Conservation (phyloP, 345 rosid species). For the Gossypium arboreum region DNA sequence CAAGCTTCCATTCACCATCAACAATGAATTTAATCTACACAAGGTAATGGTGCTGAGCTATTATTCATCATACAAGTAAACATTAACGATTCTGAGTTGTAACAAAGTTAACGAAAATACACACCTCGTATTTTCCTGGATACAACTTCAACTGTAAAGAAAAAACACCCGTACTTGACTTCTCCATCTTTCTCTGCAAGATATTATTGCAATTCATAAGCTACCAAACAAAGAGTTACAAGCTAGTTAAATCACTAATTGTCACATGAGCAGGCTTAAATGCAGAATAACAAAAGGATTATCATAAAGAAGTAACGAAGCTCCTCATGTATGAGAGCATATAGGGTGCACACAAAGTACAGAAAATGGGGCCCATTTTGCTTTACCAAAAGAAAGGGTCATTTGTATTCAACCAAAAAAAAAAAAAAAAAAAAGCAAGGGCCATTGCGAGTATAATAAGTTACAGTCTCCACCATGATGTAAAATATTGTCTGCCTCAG, state of each 20-base stretch:
- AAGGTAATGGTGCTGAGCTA: slow-evolving; percentile 14
- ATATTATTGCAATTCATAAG: slow-evolving; percentile 13
- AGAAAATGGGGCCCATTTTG: neutral
- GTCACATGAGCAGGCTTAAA: neutral
- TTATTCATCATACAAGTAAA: neutral
- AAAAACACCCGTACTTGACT: slow-evolving; percentile 61
- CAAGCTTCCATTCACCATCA: slow-evolving; percentile 90
- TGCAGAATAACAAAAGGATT: neutral
- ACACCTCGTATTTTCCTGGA: slow-evolving; percentile 90
- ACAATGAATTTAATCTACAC: slow-evolving; percentile 86
- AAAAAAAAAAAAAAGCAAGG: neutral
- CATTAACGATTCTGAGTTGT: neutral
- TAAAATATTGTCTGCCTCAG: neutral
- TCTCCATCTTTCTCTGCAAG: slow-evolving; percentile 86
- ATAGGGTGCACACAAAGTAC: neutral
- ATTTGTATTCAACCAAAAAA: too few relatives aligned
- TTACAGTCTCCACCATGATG: neutral
- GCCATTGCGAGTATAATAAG: neutral
- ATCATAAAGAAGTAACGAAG: too few relatives aligned
- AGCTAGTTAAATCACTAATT: neutral
- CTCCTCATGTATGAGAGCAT: too few relatives aligned
- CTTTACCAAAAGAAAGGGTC: neutral
- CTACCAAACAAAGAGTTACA: neutral
- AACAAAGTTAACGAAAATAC: neutral
- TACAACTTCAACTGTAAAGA: slow-evolving; percentile 63